phyloP scores from a whole-genome alignment of 495 filamentous ascomycete genomes.

The Daldinia concentrica region DNA sequence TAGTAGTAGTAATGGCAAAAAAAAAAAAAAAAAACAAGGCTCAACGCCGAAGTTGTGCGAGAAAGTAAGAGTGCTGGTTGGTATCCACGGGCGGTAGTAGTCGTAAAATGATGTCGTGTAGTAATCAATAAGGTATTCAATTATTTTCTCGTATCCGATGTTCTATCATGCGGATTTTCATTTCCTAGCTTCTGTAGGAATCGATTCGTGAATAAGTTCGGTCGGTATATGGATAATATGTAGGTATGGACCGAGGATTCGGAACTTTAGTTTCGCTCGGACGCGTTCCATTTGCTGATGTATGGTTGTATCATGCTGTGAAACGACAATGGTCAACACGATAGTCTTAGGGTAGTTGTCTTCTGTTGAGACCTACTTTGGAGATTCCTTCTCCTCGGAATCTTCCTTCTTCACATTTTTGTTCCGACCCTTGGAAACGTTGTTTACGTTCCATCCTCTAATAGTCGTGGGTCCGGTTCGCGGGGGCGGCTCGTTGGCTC shows the following conservation, averaged over 20 bases:
- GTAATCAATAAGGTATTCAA: not conserved
- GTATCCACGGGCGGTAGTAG: not conserved
- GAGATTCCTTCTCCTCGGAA: slow-evolving; percentile 46
- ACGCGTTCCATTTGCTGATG: slow-evolving; percentile 44
- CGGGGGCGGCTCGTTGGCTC: slow-evolving; percentile 55
- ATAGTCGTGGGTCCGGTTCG: slow-evolving; percentile 57
- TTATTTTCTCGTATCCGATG: not conserved
- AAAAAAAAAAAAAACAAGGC: not conserved
- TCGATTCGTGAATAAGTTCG: slow-evolving; percentile 1
- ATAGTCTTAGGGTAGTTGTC: slow-evolving; percentile 12
- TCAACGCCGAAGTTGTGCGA: not conserved
- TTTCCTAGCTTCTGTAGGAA: not conserved
- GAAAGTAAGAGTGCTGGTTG: not conserved
- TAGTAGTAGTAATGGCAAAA: not conserved
- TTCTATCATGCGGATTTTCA: slow-evolving; percentile 7
- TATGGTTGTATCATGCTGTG: slow-evolving; percentile 42
- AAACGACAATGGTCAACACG: slow-evolving; percentile 34
- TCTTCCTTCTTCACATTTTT: slow-evolving; percentile 43
- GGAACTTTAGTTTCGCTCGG: slow-evolving; percentile 28
- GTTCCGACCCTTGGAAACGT: slow-evolving; percentile 46
- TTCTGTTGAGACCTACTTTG: slow-evolving; percentile 39
- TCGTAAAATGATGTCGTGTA: not conserved
- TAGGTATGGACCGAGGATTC: not conserved
- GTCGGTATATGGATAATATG: slow-evolving; percentile 6
- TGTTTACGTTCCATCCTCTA: slow-evolving; percentile 61